Conservation (phyloP, 129 eudicot genomes). For the Tagetes erecta region DNA sequence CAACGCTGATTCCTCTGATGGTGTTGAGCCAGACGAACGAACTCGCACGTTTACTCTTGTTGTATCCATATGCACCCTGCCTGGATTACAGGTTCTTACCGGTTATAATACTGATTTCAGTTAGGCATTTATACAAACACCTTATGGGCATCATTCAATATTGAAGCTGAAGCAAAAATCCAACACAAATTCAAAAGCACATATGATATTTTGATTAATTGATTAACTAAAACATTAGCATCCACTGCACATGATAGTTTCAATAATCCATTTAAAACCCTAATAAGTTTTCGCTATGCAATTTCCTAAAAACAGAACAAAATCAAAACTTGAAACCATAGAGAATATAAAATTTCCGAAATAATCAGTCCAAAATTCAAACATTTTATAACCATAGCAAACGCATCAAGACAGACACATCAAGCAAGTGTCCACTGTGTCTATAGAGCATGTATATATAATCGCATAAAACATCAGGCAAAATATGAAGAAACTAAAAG, state of each 20-base stretch:
- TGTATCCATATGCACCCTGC: constrained; percentile 48
- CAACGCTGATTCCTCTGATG: constrained; percentile 85
- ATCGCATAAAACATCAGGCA: neutral
- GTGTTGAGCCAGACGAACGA: constrained; percentile 74
- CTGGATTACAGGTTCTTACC: constrained; percentile 10
- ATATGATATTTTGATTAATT: too few species aligned
- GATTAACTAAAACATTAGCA: neutral
- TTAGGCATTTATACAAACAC: constrained; percentile 27
- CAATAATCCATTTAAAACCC: constrained; percentile 11
- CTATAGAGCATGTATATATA: constrained; percentile 1
- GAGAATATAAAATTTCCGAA: neutral
- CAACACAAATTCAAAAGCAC: too few species aligned
- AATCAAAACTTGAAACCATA: constrained; percentile 1
- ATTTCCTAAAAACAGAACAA: constrained; percentile 9
- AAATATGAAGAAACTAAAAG: neutral
- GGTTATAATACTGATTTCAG: constrained; percentile 20
- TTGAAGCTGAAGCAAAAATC: neutral
- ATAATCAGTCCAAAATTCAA: too few species aligned
- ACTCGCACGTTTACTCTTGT: constrained; percentile 44
- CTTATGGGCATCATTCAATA: neutral
- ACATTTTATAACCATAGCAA: too few species aligned
- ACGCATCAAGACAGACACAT: too few species aligned
- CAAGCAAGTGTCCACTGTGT: neutral
- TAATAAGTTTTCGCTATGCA: constrained; percentile 15
- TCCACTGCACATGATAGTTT: neutral